Conservation (phyloP, 352 stramenopile species). For the Pythium folliculosum region DNA sequence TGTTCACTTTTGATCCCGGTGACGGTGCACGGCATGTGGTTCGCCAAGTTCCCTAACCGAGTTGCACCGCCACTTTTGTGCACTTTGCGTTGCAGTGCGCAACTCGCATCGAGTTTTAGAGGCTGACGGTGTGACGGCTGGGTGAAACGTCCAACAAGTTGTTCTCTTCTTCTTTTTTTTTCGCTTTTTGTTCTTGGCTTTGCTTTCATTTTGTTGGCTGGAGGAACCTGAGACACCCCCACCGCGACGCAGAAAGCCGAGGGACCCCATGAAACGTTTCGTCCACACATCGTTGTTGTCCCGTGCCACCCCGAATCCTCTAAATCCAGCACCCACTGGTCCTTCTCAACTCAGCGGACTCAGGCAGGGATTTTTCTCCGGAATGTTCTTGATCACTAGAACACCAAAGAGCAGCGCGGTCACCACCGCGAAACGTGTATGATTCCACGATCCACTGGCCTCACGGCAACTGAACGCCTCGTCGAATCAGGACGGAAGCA, state of each 20-base stretch:
- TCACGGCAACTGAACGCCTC: neutral
- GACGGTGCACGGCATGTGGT: neutral
- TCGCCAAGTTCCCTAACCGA: too few relatives aligned
- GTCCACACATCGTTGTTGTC: conserved; percentile 23
- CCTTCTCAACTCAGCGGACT: conserved; percentile 3
- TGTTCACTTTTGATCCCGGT: too few relatives aligned
- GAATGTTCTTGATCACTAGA: conserved; percentile 3
- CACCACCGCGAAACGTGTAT: neutral
- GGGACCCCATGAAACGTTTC: neutral
- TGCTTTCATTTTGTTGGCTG: conserved; percentile 1
- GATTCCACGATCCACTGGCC: neutral
- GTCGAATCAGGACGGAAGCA: conserved; percentile 1
- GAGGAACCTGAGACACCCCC: neutral
- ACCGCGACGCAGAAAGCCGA: conserved; percentile 10
- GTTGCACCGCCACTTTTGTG: neutral
- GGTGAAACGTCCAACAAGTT: conserved; percentile 9
- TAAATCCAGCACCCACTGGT: neutral
- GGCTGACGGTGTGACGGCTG: neutral
- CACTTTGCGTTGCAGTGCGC: neutral
- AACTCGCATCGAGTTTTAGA: neutral
- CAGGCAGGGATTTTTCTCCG: neutral
- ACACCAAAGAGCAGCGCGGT: neutral
- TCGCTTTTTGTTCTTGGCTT: neutral
- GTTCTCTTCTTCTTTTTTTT: neutral
- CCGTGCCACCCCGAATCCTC: neutral